Evolutionary conservation across 176 grass and related monocot species (phyloP).

Genomic region (Ananas comosus): DNA sequence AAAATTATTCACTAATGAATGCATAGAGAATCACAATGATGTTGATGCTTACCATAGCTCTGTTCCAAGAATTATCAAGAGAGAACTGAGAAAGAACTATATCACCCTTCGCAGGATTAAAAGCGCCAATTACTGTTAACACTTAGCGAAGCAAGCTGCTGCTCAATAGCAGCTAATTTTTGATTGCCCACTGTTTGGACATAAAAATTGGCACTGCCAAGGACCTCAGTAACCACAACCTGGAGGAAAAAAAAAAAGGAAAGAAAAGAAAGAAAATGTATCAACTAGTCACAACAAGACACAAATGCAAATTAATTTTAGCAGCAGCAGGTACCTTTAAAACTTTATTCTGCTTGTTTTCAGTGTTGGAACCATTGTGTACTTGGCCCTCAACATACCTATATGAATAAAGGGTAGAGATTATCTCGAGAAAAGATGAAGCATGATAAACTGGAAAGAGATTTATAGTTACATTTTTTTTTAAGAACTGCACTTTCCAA

Average conservation of each 20-base stretch:
- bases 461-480: background rate
- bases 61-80: no score
- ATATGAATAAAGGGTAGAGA: conserved; percentile 50
- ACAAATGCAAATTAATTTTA: background rate
- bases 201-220: conserved; percentile 87
- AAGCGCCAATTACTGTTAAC: no score
- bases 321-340: conserved; percentile 53
- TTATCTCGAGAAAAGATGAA: background rate
- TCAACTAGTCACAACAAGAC: background rate
- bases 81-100: no score
- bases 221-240: conserved; percentile 78
- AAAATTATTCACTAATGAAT: no score
- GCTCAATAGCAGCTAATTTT: no score
- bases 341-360: conserved; percentile 78
- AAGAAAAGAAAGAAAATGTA: background rate
- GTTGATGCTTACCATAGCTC: no score
- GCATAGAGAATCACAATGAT: no score
- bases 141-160: no score
- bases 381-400: conserved; percentile 81
- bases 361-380: conserved; percentile 55
- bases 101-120: no score
- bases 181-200: no score
- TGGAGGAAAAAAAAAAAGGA: conserved; percentile 33
- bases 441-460: background rate
- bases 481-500: conserved; percentile 37